Percentiles rank a stretch among this genome's conserved stretches.
Evolutionary conservation across 1,284 basidiomycete species (phyloP).

Genomic region (Fomitopsis betulina): DNA sequence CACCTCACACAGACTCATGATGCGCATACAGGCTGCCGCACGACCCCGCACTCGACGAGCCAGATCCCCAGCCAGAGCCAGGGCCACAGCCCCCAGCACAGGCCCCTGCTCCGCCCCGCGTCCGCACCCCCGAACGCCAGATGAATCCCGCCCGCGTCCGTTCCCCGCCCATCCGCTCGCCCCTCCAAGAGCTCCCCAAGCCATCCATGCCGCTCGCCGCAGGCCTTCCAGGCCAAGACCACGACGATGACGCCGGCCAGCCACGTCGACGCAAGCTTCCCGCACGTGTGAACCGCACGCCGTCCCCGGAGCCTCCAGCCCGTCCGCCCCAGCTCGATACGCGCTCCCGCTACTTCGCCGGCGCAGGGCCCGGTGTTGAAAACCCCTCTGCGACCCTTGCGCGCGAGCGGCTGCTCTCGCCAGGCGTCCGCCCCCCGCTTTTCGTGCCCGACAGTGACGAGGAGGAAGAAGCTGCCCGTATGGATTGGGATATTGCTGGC

Average conservation of each 20-base stretch:
- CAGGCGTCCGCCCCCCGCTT: conserved; percentile 12
- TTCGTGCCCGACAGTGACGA: conserved; percentile 15
- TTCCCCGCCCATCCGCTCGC: conserved; percentile 14
- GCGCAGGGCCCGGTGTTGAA: background rate
- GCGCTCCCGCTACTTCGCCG: conserved; percentile 17
- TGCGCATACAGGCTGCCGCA: conserved; percentile 3
- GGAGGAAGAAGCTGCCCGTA: conserved; percentile 4
- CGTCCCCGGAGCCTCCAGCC: conserved; percentile 22
- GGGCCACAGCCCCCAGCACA: background rate
- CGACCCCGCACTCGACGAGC: conserved; percentile 12
- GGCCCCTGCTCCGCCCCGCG: conserved; percentile 6
- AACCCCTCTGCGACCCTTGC: conserved; percentile 8
- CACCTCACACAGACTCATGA: background rate
- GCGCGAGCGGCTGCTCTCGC: conserved; percentile 16
- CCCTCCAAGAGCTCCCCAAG: conserved; percentile 21
- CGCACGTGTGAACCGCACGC: conserved; percentile 17
- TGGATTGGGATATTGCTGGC: background rate
- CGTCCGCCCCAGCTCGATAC: conserved; percentile 5
- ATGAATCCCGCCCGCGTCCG: conserved; percentile 1
- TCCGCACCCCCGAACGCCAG: background rate
- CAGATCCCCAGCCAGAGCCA: conserved; percentile 3
- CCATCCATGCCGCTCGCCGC: conserved; percentile 15
- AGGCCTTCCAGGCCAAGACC: conserved; percentile 17
- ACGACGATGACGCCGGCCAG: conserved; percentile 40
- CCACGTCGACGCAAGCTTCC: conserved; percentile 35